phyloP scores from a whole-genome alignment of 164 flowering plant species.

The Chimonanthus praecox region DNA sequence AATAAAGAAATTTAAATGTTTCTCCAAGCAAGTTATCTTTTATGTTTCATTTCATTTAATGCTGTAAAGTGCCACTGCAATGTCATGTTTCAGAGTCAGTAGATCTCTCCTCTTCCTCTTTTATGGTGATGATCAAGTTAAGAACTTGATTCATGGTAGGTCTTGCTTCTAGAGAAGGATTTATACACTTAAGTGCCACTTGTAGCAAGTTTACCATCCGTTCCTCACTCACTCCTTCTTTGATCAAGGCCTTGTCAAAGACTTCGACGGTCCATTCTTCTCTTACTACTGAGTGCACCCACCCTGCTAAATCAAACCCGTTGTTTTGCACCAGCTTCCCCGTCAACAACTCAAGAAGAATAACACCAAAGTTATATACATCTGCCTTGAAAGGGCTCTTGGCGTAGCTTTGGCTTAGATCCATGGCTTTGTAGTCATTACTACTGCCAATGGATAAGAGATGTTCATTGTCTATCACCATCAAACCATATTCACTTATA shows the following conservation, averaged over 20 bases:
- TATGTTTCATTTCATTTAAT: not conserved
- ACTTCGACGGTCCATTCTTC: constrained; percentile 80
- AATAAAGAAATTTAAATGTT: too few species aligned
- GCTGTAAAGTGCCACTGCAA: not conserved
- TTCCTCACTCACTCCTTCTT: constrained; percentile 55
- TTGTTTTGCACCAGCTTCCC: constrained; percentile 49
- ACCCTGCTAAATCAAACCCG: constrained; percentile 46
- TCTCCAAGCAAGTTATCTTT: not conserved
- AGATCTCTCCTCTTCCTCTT: constrained; percentile 60
- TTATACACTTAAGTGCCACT: constrained; percentile 56
- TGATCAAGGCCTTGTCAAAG: constrained; percentile 38
- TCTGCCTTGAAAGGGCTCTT: constrained; percentile 34
- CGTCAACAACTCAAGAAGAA: constrained; percentile 67
- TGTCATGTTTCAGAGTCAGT: constrained; percentile 13
- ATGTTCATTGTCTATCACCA: constrained; percentile 26
- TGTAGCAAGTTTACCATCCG: constrained; percentile 62
- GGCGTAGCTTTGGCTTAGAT: not conserved
- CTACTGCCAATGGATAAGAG: constrained; percentile 9
- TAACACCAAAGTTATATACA: constrained; percentile 43
- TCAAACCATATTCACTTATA: constrained; percentile 59
- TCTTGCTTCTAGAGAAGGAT: constrained; percentile 36
- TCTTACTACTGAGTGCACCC: constrained; percentile 55
- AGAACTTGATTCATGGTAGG: constrained; percentile 51
- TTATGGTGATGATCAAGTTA: constrained; percentile 32
- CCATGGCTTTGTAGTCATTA: constrained; percentile 9